Base-by-base conservation (phyloP, 306 rosid genomes). In the Prunus salicina region DNA sequence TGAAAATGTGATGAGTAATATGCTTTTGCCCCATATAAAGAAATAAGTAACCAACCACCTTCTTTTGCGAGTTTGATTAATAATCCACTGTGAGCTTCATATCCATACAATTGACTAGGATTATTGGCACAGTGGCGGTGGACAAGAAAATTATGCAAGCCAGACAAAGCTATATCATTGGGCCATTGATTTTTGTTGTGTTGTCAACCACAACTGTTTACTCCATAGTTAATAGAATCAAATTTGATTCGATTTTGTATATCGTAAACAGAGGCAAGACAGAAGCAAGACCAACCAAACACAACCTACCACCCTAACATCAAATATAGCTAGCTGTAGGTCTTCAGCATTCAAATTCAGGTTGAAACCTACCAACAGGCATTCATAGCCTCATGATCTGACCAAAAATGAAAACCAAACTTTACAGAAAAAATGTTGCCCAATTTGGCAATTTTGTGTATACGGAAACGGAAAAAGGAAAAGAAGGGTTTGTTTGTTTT, bases 121-220 rank as follows among this genome's bases (percentile, higher is more conserved):
- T 45, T 73, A 63, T 64, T 77, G 78, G 77, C 82, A 74, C 12
- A 66, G 78, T 80, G 71, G 77, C 24, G 8, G 13, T 25, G 82
- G 83, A 85, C 83, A 78, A 60, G 67, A 65, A 71, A 38, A 51
- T 25, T 25, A 25, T 5, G 77, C 34, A 64, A 61, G 55, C 51
- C 52, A 57, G 87, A 87, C 80, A 76, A 38, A 73, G 71, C 73
- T 45, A 56, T 49, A 75, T 64, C 24, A 82, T 75, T 9, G 38
- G 22, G 80, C 45, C 13, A 58, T n/a, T 14, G 18, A 58, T 46
- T 51, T 71, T 77, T 78, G 79, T 71, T 83, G 86, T 79, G 67
- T 84, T 76, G 78, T 64, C 63, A 51, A 13, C 51, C 7, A 75
- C 78, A 49, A 49, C 24, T 66, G 63, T n/a, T 64, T 38, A 71